Conservation (phyloP, 2,329 filamentous ascomycete genomes). For the Fulvia fulva region DNA sequence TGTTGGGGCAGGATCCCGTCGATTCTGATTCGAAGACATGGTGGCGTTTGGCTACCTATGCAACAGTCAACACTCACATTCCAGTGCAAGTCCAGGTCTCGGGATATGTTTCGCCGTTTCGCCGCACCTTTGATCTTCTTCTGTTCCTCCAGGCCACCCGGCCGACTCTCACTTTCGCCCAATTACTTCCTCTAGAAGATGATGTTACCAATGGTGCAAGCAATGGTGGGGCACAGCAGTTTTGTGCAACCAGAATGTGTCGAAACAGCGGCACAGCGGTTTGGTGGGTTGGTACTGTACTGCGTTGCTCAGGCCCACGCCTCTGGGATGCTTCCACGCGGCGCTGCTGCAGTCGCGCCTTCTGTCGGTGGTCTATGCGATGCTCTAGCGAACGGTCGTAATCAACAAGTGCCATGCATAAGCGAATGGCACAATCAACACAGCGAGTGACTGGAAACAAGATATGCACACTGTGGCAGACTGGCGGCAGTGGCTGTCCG, state of each 20-base stretch:
- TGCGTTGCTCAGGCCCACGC: neutral
- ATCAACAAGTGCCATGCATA: neutral
- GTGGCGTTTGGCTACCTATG: neutral
- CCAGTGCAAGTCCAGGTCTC: neutral
- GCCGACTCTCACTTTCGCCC: neutral
- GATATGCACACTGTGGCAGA: neutral
- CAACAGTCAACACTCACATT: slow-evolving; percentile 5
- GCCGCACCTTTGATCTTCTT: neutral
- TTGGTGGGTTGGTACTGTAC: neutral
- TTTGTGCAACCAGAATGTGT: neutral
- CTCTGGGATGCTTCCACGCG: neutral
- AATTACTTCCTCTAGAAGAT: neutral
- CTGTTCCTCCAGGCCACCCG: neutral
- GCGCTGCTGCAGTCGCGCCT: neutral
- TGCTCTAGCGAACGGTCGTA: neutral
- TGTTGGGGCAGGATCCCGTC: slow-evolving; percentile 5
- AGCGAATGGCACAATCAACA: slow-evolving; percentile 5
- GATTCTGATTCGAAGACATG: slow-evolving; percentile 22
- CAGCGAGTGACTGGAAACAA: slow-evolving; percentile 5
- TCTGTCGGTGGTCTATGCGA: neutral
- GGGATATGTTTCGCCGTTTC: neutral
- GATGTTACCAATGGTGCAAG: neutral
- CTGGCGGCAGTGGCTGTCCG: neutral
- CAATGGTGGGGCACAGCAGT: neutral
- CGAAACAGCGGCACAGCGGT: neutral